phyloP scores from a whole-genome alignment of 1,284 basidiomycete species.

The Trametes sp. region DNA sequence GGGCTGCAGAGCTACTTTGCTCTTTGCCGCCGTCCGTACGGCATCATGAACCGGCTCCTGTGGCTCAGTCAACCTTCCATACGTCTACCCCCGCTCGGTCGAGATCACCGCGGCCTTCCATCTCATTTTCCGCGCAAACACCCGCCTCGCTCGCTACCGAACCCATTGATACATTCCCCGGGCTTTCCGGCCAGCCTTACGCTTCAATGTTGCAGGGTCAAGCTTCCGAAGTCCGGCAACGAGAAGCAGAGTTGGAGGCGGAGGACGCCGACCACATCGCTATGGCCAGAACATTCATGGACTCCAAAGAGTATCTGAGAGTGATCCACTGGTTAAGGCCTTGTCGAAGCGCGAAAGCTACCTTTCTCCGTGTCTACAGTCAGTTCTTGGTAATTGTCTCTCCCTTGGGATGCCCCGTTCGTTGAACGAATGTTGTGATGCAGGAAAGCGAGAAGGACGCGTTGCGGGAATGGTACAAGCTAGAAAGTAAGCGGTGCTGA shows the following conservation, averaged over 20 bases:
- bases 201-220: constrained; percentile 34
- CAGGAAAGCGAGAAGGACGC: constrained; percentile 72
- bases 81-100: constrained; percentile 59
- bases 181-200: constrained; percentile 33
- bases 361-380: constrained; percentile 84
- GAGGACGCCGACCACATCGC: constrained; percentile 74
- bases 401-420: constrained; percentile 11
- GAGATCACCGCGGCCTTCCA: constrained; percentile 49
- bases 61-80: constrained; percentile 40
- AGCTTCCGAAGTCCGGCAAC: constrained; percentile 31
- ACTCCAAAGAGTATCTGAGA: constrained; percentile 83
- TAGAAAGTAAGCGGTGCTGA: constrained; percentile 61
- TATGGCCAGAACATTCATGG: constrained; percentile 80
- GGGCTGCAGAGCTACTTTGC: constrained; percentile 78
- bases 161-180: constrained; percentile 21
- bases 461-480: constrained; percentile 74
- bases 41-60: constrained; percentile 26
- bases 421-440: constrained; percentile 18
- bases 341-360: constrained; percentile 74
- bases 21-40: constrained; percentile 61
- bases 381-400: constrained; percentile 78
- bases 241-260: constrained; percentile 59
- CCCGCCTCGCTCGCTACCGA: constrained; percentile 39
- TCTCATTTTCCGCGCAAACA: constrained; percentile 45
- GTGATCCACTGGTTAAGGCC: constrained; percentile 70